Percentiles rank a stretch among this genome's conserved stretches.
Evolutionary conservation across 2,329 filamentous ascomycete species (phyloP).

Genomic region (Periglandula ipomoeae): DNA sequence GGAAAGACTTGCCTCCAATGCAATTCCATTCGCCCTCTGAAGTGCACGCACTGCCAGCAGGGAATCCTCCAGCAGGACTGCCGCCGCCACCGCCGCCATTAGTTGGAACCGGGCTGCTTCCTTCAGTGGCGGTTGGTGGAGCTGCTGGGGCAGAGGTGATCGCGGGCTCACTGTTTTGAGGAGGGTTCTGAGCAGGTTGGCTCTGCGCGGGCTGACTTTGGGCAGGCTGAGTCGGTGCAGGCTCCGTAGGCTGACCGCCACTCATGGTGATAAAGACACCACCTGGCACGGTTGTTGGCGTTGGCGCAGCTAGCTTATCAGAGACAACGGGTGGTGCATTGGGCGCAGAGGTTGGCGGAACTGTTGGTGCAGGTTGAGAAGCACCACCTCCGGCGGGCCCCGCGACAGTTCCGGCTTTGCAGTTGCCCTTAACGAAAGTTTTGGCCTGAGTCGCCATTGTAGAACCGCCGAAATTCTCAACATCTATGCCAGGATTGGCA

Average conservation of each 20-base stretch:
- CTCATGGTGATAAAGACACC: neutral
- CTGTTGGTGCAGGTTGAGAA: neutral
- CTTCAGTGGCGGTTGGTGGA: slow-evolving; percentile 10
- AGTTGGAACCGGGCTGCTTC: slow-evolving; percentile 11
- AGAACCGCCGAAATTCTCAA: slow-evolving; percentile 37
- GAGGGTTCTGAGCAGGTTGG: slow-evolving; percentile 8
- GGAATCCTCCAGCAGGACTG: slow-evolving; percentile 19
- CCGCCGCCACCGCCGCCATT: slow-evolving; percentile 13
- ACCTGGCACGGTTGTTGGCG: neutral
- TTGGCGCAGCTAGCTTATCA: neutral
- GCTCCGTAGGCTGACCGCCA: too few relatives aligned
- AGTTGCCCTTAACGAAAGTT: slow-evolving; percentile 11
- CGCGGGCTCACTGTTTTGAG: neutral
- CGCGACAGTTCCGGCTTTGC: slow-evolving; percentile 7
- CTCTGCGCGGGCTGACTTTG: slow-evolving; percentile 6
- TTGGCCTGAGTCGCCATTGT: slow-evolving; percentile 17
- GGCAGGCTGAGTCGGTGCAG: neutral
- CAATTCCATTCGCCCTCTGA: slow-evolving; percentile 46
- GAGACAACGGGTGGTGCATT: neutral
- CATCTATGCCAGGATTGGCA: slow-evolving; percentile 49
- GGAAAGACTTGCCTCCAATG: slow-evolving; percentile 38
- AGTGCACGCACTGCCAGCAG: slow-evolving; percentile 36
- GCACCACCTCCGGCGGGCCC: slow-evolving; percentile 8
- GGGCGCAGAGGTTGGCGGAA: neutral
- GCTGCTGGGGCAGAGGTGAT: slow-evolving; percentile 12